These are phyloP conservation scores for Domatiomyces catenatus DNA, from an alignment of 2,329 filamentous ascomycete species.

Conservation along the genomic window DNA sequence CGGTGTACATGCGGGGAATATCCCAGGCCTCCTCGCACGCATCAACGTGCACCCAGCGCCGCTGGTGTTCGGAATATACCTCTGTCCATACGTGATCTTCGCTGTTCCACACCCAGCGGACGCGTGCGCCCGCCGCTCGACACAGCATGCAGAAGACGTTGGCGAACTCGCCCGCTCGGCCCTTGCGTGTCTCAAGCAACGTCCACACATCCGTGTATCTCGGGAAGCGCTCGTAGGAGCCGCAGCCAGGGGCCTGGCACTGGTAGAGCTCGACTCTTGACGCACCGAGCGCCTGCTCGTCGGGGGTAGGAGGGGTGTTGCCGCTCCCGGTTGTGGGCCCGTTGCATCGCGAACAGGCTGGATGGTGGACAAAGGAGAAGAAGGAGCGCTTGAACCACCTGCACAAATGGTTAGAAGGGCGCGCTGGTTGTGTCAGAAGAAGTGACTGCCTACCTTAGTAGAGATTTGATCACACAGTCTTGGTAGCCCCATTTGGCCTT, in stretches of 20 bases:
- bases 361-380: conserved; percentile 95
- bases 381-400: conserved; percentile 95
- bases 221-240: conserved; percentile 73
- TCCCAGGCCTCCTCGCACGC: conserved; percentile 92
- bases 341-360: conserved; percentile 64
- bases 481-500: conserved; percentile 87
- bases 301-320: conserved; percentile 68
- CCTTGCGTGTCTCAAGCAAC: conserved; percentile 68
- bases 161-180: conserved; percentile 87
- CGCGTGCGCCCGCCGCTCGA: conserved; percentile 74
- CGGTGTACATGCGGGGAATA: conserved; percentile 76
- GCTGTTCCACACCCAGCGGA: conserved; percentile 95
- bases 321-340: conserved; percentile 71
- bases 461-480: conserved; percentile 80
- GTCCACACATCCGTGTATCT: conserved; percentile 93
- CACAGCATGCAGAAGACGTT: conserved; percentile 99
- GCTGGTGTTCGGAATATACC: conserved; percentile 84
- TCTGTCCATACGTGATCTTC: conserved; percentile 98
- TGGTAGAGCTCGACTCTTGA: conserved; percentile 77
- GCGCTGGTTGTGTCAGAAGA: background rate
- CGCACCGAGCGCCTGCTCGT: conserved; percentile 79
- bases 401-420: conserved; percentile 2
- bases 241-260: conserved; percentile 63
- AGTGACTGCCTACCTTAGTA: conserved; percentile 51
- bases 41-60: conserved; percentile 93